phyloP scores from a whole-genome alignment of 306 rosid species.

The Adenanthera pavonina region DNA sequence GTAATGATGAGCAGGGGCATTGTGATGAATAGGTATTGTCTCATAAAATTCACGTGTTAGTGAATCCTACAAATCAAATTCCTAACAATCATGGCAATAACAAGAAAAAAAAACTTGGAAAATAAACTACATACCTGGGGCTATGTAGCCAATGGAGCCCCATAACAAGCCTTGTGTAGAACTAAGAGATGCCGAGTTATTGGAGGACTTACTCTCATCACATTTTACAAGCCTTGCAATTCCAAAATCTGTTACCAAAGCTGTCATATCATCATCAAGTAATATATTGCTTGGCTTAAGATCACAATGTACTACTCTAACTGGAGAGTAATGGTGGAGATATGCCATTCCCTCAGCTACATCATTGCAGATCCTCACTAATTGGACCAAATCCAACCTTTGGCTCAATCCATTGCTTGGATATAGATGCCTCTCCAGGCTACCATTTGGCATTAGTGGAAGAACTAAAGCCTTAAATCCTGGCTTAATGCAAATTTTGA shows the following conservation, averaged over 20 bases:
- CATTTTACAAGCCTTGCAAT: slow-evolving; percentile 73
- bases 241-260: slow-evolving; percentile 93
- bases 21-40: too few relatives aligned
- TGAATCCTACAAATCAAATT: background rate
- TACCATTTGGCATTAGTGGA: slow-evolving; percentile 86
- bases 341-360: slow-evolving; percentile 92
- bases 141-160: slow-evolving; percentile 91
- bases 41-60: too few relatives aligned
- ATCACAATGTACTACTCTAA: slow-evolving; percentile 86
- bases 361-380: slow-evolving; percentile 81
- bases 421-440: slow-evolving; percentile 80
- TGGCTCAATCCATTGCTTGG: slow-evolving; percentile 53
- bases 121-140: slow-evolving; percentile 73
- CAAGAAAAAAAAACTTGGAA: background rate
- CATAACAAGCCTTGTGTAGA: slow-evolving; percentile 78
- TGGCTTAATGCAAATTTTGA: slow-evolving; percentile 74
- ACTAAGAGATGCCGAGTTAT: slow-evolving; percentile 56
- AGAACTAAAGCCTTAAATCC: slow-evolving; percentile 90
- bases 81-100: background rate
- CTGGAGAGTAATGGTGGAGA: slow-evolving; percentile 83
- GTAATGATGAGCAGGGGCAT: too few relatives aligned
- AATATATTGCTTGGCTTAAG: slow-evolving; percentile 94
- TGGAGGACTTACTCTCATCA: slow-evolving; percentile 30
- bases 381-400: slow-evolving; percentile 63
- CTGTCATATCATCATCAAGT: slow-evolving; percentile 81